Conservation (phyloP, 2,329 filamentous ascomycete species). For the Lachnellula subtilissima region DNA sequence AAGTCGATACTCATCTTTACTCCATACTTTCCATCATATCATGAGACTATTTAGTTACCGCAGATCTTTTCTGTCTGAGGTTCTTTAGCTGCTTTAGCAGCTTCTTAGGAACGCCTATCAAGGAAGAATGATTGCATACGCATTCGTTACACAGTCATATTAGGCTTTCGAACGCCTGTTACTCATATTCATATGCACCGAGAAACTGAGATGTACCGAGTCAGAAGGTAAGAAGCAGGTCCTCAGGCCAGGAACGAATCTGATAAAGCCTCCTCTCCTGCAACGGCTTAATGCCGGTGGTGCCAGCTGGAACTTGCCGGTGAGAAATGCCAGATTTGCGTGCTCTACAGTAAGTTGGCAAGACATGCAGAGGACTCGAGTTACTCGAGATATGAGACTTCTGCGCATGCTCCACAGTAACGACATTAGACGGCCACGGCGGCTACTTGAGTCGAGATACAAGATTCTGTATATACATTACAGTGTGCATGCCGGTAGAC, state of each 20-base stretch:
- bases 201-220: no score
- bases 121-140: not conserved
- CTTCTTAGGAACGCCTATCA: not conserved
- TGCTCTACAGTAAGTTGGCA: conserved; percentile 3
- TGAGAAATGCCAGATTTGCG: not conserved
- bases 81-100: not conserved
- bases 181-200: not conserved
- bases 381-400: conserved; percentile 1
- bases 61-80: not conserved
- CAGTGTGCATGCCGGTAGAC: not conserved
- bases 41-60: not conserved
- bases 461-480: not conserved
- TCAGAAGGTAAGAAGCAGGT: not conserved
- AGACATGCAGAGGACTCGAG: conserved; percentile 3
- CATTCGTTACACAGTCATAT: not conserved
- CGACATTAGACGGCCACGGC: not conserved
- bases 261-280: not conserved
- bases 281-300: not conserved
- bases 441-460: conserved; percentile 6
- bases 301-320: not conserved
- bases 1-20: not conserved
- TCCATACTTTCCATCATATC: not conserved
- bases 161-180: not conserved
- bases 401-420: conserved; percentile 1
- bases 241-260: not conserved